Evolutionary conservation across 1,284 basidiomycete genomes (phyloP).

Genomic region (Sanguinoderma infundibulare): DNA sequence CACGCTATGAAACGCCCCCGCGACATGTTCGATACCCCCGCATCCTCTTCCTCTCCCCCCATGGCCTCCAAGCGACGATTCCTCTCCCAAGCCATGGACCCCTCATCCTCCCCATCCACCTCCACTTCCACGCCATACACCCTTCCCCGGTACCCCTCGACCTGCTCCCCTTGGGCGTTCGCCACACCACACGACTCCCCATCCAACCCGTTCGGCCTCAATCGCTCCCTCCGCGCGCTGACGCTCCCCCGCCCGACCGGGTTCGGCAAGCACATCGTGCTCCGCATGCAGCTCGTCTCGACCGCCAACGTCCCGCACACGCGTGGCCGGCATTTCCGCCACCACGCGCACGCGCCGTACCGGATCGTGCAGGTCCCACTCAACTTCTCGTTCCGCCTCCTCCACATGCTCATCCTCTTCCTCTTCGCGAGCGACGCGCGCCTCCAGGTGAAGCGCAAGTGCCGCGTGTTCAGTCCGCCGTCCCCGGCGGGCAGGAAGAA

Average conservation of each 20-base stretch:
- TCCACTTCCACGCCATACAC: conserved; percentile 29
- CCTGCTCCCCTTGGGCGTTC: conserved; percentile 24
- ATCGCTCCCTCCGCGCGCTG: conserved; percentile 37
- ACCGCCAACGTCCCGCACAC: conserved; percentile 19
- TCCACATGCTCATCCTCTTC: conserved; percentile 65
- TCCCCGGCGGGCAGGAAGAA: conserved; percentile 1
- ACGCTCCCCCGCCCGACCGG: conserved; percentile 49
- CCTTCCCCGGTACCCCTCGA: conserved; percentile 23
- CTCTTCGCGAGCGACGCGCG: conserved; percentile 53
- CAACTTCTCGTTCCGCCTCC: conserved; percentile 69
- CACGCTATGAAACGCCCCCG: conserved; percentile 25
- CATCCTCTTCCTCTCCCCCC: conserved; percentile 25
- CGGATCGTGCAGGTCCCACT: conserved; percentile 71
- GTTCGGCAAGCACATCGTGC: conserved; percentile 58
- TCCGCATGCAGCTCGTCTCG: conserved; percentile 65
- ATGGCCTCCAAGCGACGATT: conserved; percentile 29
- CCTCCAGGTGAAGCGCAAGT: conserved; percentile 13
- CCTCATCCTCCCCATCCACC: conserved; percentile 19
- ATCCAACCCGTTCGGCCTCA: conserved; percentile 44
- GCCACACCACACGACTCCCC: conserved; percentile 44
- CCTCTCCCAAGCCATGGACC: conserved; percentile 10
- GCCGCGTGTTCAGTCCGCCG: conserved; percentile 12
- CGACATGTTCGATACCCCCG: conserved; percentile 26
- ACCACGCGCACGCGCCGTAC: conserved; percentile 49
- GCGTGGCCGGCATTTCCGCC: conserved; percentile 18